These are phyloP conservation scores for Camellia oleifera DNA, from an alignment of 179 eudicot genomes.

Conservation along the genomic window DNA sequence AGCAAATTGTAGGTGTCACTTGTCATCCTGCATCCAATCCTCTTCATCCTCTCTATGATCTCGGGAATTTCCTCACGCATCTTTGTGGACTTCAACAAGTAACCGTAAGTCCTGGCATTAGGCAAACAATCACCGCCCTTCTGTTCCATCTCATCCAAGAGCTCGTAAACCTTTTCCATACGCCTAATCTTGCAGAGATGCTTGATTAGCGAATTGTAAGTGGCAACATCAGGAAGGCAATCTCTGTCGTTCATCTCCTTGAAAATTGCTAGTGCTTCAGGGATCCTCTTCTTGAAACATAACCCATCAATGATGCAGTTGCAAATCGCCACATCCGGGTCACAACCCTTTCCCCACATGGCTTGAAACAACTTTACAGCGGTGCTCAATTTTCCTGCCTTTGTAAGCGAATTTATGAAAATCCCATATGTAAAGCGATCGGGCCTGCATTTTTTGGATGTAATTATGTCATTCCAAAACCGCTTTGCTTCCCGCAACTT, in stretches of 20 bases:
- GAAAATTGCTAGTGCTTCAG: slow-evolving; percentile 60
- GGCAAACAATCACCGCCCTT: slow-evolving; percentile 56
- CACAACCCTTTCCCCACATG: slow-evolving; percentile 66
- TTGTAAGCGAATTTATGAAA: slow-evolving; percentile 62
- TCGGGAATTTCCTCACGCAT: slow-evolving; percentile 54
- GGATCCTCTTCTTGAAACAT: slow-evolving; percentile 81
- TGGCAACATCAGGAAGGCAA: slow-evolving; percentile 55
- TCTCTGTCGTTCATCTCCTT: slow-evolving; percentile 53
- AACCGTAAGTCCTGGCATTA: slow-evolving; percentile 58
- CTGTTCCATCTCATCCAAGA: slow-evolving; percentile 67
- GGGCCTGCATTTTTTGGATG: slow-evolving; percentile 47
- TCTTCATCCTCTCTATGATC: slow-evolving; percentile 60
- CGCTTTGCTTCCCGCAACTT: slow-evolving; percentile 71
- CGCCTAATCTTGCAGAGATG: slow-evolving; percentile 65
- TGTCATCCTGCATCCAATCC: slow-evolving; percentile 44
- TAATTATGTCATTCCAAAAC: slow-evolving; percentile 70
- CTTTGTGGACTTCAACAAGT: slow-evolving; percentile 46
- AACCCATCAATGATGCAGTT: slow-evolving; percentile 71
- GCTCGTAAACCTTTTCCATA: slow-evolving; percentile 55
- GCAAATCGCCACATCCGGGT: slow-evolving; percentile 69
- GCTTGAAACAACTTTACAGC: slow-evolving; percentile 55
- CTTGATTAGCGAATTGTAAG: slow-evolving; percentile 75
- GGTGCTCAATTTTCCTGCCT: slow-evolving; percentile 64
- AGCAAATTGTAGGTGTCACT: slow-evolving; percentile 65
- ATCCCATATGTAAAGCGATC: slow-evolving; percentile 70